Base-by-base conservation (phyloP, 768 basidiomycete species). In the Trametes cubensis region DNA sequence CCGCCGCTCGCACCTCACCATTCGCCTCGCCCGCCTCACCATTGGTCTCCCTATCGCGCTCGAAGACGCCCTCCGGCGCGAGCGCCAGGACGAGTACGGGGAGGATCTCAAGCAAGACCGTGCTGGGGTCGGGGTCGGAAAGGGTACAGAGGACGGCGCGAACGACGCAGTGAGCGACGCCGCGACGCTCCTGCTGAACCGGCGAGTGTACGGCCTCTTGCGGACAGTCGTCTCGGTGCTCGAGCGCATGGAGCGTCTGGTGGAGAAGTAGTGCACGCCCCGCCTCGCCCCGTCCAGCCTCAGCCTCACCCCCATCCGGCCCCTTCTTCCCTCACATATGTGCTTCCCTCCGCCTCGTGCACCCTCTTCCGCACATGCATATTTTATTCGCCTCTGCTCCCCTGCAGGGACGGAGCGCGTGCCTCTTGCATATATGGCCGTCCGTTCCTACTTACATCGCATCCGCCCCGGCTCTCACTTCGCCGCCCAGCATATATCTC, bases 21-120 rank as follows among this genome's bases (percentile, higher is more conserved):
- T 94, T 42, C 87, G 89, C 66, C 81, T 95, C 45, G 87, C 87
- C 3, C 84, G 92, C 20, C 87, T 92, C 67, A 87, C 89, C 4
- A 81, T 94, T 58, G 83, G 80, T 49, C 80, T 93, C 10, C 91
- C 91, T 2, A 81, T 91, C 60, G 86, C 83, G 0, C 78, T 94
- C 18, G 92, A 94, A 70, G 79, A 76, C 45, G 90, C 89, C 0
- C 75, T 93, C 60, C 78, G 78, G 42, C 80, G 83, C 46, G 63
- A 71, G 45, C 49, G 63, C 15, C 62, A 63, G 20, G 66, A 67
- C 18, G 69, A 70, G 0, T 67, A 69, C 55, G 67, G 62, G 28
- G 68, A 73, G 0, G 61, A 58, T 23, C 66, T 57, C 11, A 66
- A 66, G 50, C 66, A 61, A 38, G 67, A 71, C 2, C 54, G 66